phyloP scores from a whole-genome alignment of 164 flowering plant species.

The Protea cynaroides region DNA sequence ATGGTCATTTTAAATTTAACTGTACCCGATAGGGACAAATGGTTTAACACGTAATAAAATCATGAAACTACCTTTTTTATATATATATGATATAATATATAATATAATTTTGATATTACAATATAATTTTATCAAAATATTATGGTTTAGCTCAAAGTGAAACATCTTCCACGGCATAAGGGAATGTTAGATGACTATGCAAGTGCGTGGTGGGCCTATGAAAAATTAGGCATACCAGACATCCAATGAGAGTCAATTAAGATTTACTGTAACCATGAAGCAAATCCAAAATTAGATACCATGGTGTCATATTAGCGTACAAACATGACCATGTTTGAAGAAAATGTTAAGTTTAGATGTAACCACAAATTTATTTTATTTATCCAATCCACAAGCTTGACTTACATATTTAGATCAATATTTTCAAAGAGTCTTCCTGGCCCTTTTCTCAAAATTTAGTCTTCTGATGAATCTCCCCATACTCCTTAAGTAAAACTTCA shows the following conservation, averaged over 20 bases:
- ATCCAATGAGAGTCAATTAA: no score
- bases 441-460: slow-evolving; percentile 11
- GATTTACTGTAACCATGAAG: background rate
- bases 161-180: background rate
- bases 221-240: no score
- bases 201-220: background rate
- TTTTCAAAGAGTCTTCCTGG: slow-evolving; percentile 2
- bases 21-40: no score
- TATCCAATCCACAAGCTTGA: no score
- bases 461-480: background rate
- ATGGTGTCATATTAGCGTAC: background rate
- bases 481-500: no score
- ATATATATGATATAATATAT: no score
- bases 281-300: background rate
- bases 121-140: background rate
- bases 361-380: no score
- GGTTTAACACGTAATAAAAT: no score
- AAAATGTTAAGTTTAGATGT: no score
- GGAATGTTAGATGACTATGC: background rate
- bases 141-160: background rate
- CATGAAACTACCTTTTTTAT: no score
- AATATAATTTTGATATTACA: background rate
- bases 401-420: background rate
- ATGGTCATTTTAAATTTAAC: no score
- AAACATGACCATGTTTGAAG: no score